Percentiles rank a stretch among this genome's conserved stretches.
These are phyloP conservation scores for Metarhizium album DNA, from an alignment of 2,329 filamentous ascomycete species.

Conservation along the genomic window DNA sequence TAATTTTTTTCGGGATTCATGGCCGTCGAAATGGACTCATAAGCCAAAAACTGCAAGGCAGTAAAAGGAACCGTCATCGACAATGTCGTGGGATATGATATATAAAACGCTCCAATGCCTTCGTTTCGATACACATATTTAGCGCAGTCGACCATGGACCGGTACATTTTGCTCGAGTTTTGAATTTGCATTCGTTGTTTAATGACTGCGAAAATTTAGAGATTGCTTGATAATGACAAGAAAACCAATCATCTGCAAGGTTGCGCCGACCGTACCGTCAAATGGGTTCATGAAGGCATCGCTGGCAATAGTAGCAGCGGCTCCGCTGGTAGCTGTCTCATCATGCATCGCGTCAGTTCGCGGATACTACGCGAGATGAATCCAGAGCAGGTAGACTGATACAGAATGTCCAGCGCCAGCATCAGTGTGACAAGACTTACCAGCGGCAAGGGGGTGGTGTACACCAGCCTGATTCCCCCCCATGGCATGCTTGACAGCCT, in stretches of 20 bases:
- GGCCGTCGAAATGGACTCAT: constrained; percentile 88
- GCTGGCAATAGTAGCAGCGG: constrained; percentile 89
- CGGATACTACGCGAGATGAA: neutral
- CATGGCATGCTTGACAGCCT: constrained; percentile 91
- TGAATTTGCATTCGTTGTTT: constrained; percentile 99
- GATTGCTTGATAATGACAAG: neutral
- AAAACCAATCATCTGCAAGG: neutral
- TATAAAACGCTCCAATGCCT: constrained; percentile 86
- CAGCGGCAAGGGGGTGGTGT: constrained; percentile 87
- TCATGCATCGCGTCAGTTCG: constrained; percentile 1
- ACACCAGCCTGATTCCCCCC: constrained; percentile 80
- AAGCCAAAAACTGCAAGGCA: constrained; percentile 91
- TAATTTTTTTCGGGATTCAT: constrained; percentile 84
- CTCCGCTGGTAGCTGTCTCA: constrained; percentile 70
- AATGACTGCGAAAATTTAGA: constrained; percentile 54
- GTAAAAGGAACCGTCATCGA: constrained; percentile 99
- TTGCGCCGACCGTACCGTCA: constrained; percentile 56
- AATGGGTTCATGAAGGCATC: constrained; percentile 99
- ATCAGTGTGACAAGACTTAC: constrained; percentile 36
- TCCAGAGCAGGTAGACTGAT: neutral
- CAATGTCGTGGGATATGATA: constrained; percentile 94
- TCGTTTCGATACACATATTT: constrained; percentile 78
- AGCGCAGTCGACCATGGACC: constrained; percentile 78
- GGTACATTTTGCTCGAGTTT: constrained; percentile 79
- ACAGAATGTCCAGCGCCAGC: neutral